Evolutionary conservation across 768 basidiomycete species (phyloP), one percentile per base, ranked within the genome.

Genomic region (Gymnopilus junonius): DNA sequence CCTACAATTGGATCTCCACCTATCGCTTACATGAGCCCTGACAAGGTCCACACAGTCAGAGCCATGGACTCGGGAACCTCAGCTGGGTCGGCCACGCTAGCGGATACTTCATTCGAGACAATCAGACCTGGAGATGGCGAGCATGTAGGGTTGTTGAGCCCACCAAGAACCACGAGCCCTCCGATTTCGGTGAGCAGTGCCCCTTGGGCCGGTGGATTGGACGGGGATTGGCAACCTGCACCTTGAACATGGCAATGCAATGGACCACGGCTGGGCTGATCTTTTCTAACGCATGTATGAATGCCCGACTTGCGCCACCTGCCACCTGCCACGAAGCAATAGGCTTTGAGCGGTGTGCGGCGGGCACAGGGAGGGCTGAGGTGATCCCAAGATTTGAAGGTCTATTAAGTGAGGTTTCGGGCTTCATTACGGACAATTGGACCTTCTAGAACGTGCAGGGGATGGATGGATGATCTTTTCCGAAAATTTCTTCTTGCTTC

Each of bases 201-300:
- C 11, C 81, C 81, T 1, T 82, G 81, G 81, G 80, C 76, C 11
- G 75, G 67, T 27, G 81, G 81, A 8, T 69, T 82, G 53, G 76
- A 77, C 61, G 71, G 73, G 39, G 73, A 75, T 61, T 82, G 81
- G 81, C 76, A 64, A 25, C 72, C 79, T 45, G 20, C 45, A 2
- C 39, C 27, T 14, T 58, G 54, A 55, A n/a, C n/a, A n/a, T n/a
- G n/a, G n/a, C n/a, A n/a, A n/a, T n/a, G n/a, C n/a, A n/a, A n/a
- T n/a, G n/a, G n/a, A n/a, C n/a, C n/a, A n/a, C n/a, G n/a, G n/a
- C n/a, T n/a, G n/a, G n/a, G n/a, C n/a, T n/a, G n/a, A n/a, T n/a
- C n/a, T n/a, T n/a, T n/a, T n/a, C n/a, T n/a, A n/a, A n/a, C n/a
- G n/a, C n/a, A n/a, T n/a, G n/a, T n/a, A n/a, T n/a, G n/a, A n/a